Conservation (phyloP, 75 land plant genomes). For the Gnetum montanum region DNA sequence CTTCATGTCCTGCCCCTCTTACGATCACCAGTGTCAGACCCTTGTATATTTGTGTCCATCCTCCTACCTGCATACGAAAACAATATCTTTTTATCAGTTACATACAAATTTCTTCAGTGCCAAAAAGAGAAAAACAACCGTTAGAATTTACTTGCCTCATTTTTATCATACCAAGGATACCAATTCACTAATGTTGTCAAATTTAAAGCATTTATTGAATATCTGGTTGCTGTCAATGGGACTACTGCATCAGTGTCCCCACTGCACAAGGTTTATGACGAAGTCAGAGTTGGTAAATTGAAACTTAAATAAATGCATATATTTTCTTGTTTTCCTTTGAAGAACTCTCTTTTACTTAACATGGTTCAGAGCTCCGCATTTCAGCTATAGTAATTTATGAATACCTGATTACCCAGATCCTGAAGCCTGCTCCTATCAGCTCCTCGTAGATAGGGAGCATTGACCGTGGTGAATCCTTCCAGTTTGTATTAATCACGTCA, state of each 20-base stretch:
- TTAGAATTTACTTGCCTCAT: conserved; percentile 25
- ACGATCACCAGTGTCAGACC: conserved; percentile 22
- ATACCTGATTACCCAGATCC: conserved; percentile 45
- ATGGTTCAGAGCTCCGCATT: background rate
- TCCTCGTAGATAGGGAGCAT: conserved; percentile 31
- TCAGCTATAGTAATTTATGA: background rate
- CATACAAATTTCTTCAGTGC: background rate
- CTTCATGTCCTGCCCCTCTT: conserved; percentile 32
- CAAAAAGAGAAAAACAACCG: background rate
- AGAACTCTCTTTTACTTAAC: background rate
- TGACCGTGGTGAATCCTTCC: conserved; percentile 17
- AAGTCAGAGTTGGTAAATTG: background rate
- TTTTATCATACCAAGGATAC: conserved; percentile 74
- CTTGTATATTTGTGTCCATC: conserved; percentile 20
- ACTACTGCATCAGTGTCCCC: conserved; percentile 78
- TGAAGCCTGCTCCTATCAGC: conserved; percentile 25
- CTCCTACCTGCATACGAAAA: conserved; percentile 8
- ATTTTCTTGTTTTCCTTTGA: background rate
- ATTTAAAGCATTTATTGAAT: conserved; percentile 46
- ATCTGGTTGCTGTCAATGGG: conserved; percentile 62
- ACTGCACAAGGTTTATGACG: conserved; percentile 19
- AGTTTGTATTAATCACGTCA: conserved; percentile 6
- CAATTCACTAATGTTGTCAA: conserved; percentile 49
- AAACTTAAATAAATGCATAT: background rate
- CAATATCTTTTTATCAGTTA: background rate